These are phyloP conservation scores for Neurospora africana DNA, from an alignment of 495 filamentous ascomycete species.

Conservation along the genomic window DNA sequence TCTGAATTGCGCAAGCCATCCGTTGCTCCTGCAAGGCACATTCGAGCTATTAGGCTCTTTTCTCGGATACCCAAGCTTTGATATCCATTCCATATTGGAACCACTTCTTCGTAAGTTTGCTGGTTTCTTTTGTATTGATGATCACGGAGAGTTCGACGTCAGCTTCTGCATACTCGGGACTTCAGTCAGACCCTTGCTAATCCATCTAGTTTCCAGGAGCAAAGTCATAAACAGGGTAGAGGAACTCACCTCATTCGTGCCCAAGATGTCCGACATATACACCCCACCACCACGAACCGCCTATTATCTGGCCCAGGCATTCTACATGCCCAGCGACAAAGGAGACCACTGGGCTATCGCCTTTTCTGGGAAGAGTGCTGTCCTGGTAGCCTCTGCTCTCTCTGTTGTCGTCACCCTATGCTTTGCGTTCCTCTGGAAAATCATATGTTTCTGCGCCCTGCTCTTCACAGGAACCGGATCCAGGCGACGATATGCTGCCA, in stretches of 20 bases:
- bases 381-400: not conserved
- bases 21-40: not conserved
- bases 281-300: not conserved
- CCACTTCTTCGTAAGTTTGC: not conserved
- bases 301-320: not conserved
- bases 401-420: not conserved
- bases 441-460: not conserved
- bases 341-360: not conserved
- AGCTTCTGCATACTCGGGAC: too few relatives aligned
- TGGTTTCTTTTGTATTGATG: too few relatives aligned
- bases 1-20: too few relatives aligned
- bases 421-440: not conserved
- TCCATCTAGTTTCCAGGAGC: too few relatives aligned
- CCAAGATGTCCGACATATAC: not conserved
- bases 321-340: constrained; percentile 1
- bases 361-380: not conserved
- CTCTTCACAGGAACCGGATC: not conserved
- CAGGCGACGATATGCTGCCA: not conserved
- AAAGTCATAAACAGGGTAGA: too few relatives aligned
- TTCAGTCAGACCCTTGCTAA: too few relatives aligned
- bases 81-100: not conserved
- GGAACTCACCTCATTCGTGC: fast-evolving
- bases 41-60: not conserved
- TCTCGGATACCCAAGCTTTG: not conserved
- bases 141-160: too few relatives aligned